These are phyloP conservation scores for Epichloe brachyelytri DNA, from an alignment of 2,329 filamentous ascomycete species.

Conservation along the genomic window DNA sequence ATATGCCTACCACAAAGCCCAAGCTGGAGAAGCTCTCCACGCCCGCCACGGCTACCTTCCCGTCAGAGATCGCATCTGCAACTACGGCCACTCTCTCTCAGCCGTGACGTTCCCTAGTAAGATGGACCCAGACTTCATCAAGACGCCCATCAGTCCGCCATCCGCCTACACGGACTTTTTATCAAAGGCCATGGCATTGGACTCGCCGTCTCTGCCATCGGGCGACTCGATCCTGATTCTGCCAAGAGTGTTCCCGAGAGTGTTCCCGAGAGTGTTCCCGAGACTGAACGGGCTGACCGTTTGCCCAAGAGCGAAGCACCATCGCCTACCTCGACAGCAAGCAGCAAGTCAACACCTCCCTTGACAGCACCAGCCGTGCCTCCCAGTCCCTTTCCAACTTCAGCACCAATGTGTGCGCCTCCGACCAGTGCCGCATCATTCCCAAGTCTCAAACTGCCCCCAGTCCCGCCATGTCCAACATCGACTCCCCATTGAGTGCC, in stretches of 20 bases:
- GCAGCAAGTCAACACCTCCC: slow-evolving; percentile 20
- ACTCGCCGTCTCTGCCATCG: slow-evolving; percentile 50
- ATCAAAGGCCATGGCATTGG: slow-evolving; percentile 59
- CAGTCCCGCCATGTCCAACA: slow-evolving; percentile 54
- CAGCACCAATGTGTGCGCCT: slow-evolving; percentile 45
- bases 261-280: slow-evolving; percentile 36
- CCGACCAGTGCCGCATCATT: slow-evolving; percentile 47
- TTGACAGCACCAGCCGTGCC: slow-evolving; percentile 27
- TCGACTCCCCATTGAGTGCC: slow-evolving; percentile 59
- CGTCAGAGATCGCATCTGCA: slow-evolving; percentile 46
- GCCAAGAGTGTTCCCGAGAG: slow-evolving; percentile 42
- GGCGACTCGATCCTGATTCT: slow-evolving; percentile 34
- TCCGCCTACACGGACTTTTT: slow-evolving; percentile 87
- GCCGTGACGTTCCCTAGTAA: slow-evolving; percentile 27
- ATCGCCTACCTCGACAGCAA: slow-evolving; percentile 27
- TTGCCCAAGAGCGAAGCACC: slow-evolving; percentile 42
- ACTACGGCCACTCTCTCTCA: slow-evolving; percentile 54
- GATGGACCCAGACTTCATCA: slow-evolving; percentile 45
- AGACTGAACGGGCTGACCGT: slow-evolving; percentile 40
- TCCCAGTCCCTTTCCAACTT: slow-evolving; percentile 37
- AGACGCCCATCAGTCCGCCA: slow-evolving; percentile 87
- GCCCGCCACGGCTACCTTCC: slow-evolving; percentile 49
- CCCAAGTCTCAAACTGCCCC: slow-evolving; percentile 64
- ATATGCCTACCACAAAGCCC: slow-evolving; percentile 41
- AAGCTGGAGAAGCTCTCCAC: slow-evolving; percentile 51